These are phyloP conservation scores for Colletotrichum incanum DNA, from an alignment of 2,329 filamentous ascomycete genomes.

Conservation along the genomic window DNA sequence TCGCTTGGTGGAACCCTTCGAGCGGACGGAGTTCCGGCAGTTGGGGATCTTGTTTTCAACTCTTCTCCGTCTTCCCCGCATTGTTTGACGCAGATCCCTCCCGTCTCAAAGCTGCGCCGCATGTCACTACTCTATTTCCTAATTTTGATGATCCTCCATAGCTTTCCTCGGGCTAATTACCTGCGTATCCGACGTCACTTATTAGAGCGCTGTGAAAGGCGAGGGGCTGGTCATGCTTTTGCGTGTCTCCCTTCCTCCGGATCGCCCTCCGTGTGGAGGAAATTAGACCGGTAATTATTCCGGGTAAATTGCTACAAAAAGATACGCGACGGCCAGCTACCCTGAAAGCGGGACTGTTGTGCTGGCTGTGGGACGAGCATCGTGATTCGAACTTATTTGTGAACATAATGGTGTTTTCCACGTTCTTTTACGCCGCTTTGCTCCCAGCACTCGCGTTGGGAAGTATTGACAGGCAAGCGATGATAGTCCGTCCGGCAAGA, in stretches of 20 bases:
- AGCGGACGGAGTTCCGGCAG: neutral
- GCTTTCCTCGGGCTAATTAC: conserved; percentile 22
- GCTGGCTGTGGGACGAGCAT: neutral
- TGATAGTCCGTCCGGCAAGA: fast-evolving
- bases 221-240: conserved; percentile 8
- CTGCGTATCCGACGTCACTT: conserved; percentile 20
- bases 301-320: conserved; percentile 36
- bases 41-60: neutral
- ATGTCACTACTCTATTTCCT: neutral
- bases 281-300: conserved; percentile 21
- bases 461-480: conserved; percentile 8
- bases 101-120: neutral
- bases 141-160: neutral
- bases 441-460: conserved; percentile 5
- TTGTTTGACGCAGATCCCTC: neutral
- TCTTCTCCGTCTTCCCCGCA: conserved; percentile 4
- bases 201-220: neutral
- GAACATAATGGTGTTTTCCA: neutral
- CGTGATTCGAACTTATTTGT: neutral
- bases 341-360: neutral
- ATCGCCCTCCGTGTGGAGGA: conserved; percentile 35
- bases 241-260: conserved; percentile 5
- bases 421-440: conserved; percentile 2
- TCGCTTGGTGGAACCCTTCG: too few relatives aligned
- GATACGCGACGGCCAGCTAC: neutral